Base-by-base conservation (phyloP, 2,329 filamentous ascomycete genomes). In the Aspergillus brasiliensis region DNA sequence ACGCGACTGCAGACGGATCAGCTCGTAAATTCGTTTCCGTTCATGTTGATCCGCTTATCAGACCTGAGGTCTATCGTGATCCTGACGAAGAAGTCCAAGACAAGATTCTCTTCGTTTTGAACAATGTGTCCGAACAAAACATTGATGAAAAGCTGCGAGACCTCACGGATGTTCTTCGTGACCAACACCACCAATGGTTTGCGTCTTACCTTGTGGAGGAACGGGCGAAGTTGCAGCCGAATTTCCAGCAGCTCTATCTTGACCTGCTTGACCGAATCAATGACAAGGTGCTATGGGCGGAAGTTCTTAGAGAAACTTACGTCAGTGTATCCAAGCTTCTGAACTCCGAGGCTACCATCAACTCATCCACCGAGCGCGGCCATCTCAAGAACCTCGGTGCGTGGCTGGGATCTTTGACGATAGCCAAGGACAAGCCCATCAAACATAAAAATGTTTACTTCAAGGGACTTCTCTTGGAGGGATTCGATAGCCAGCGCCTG, bases 361-460 rank as follows among this genome's bases (percentile, higher is more conserved):
- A 89, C 69, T 95, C 90, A 60, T 86, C 90, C 1, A 91, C 89
- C 0, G 96, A 99, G 70, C 86, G 95, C 64, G 88, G 88, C 2
- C 91, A 97, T 68, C 81, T 99, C 34, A 98, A 98, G 78, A 97
- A 97, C 71, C 83, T 99, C 13, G 95, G 92, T 62, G 88, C 87
- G 40, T 99, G 96, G 96, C 86, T 99, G 42, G 95, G 95, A 10
- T 91, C 94, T 17, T 77, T 99, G 68, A 99, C 95, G 1, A 86
- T 99, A 57, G 95, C 95, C 25, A 89, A 94, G 56, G 91, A 99
- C 73, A 94, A 94, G 72, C 95, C 95, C 0, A 96, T 99, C 78
- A 93, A 94, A 71, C 93, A 97, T 75, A 92, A 90, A 71, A 97
- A 98, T 72, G 93, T 99, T 62, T 96, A 94, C 2, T 98, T 99